A percentile compares a stretch with the other conserved stretches of the same genome.
Evolutionary conservation across 169 alveolate species (phyloP).

Genomic region (Besnoitia besnoiti): DNA sequence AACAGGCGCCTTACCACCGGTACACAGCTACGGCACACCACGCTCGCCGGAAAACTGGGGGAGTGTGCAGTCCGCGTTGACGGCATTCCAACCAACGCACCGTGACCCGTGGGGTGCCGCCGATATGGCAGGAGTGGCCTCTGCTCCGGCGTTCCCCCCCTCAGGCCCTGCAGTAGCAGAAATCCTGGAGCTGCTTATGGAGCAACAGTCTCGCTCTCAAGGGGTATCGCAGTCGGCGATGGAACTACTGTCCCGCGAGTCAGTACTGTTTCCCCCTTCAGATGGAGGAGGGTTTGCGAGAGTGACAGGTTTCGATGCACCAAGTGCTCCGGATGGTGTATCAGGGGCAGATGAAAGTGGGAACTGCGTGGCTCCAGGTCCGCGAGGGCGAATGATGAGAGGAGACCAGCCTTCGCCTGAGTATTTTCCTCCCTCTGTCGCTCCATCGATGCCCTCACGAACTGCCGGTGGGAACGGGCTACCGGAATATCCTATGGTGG

Average conservation of each 20-base stretch:
- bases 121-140: not conserved
- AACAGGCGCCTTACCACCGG: not conserved
- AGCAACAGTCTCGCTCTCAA: not conserved
- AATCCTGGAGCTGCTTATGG: not conserved
- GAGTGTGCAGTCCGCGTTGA: not conserved
- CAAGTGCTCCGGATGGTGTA: not conserved
- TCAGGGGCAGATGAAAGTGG: not conserved
- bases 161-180: not conserved
- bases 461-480: not conserved
- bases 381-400: not conserved
- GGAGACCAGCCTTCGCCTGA: not conserved
- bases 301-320: not conserved
- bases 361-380: not conserved
- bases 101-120: not conserved
- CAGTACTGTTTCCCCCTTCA: not conserved
- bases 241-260: not conserved
- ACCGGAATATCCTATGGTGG: not conserved
- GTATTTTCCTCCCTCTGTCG: not conserved
- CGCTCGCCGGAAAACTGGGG: not conserved
- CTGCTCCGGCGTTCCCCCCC: not conserved
- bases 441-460: not conserved
- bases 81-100: not conserved
- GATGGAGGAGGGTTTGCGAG: not conserved
- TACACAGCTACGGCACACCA: not conserved
- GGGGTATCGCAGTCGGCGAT: not conserved